Evolutionary conservation across 768 basidiomycete species (phyloP), one percentile per base, ranked within the genome.

Genomic region (Kwoniella bestiolae): DNA sequence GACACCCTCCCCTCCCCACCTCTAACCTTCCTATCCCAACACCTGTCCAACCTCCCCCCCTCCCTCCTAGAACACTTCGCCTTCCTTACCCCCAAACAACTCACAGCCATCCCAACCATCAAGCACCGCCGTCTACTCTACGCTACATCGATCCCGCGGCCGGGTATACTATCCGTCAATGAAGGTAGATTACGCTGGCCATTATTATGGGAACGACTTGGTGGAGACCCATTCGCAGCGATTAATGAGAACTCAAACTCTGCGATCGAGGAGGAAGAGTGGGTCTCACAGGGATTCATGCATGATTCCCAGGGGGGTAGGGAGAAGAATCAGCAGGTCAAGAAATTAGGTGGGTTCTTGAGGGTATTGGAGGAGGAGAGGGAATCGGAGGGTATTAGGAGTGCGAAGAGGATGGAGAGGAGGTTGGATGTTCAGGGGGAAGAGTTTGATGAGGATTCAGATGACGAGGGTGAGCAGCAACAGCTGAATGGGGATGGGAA

Each of bases 371-470:
- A 88, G 25, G 88, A 85, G 69, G 76, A 79, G 60, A 56, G 80
- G 46, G 74, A 79, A 63, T 68, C 63, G 50, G 86, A 84, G 70
- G 82, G 84, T n/a, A 77, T 83, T 28, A 83, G 85, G 28, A 84
- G 69, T 84, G 26, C 84, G 0, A 70, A 70, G 59, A 50, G 78
- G 46, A 65, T 47, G 23, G 76, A 79, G 58, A 60, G 77, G 51
- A 34, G 65, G 46, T 50, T 87, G 82, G 88, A 92, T 66, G 86
- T 85, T 12, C 92, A 91, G 14, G 82, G 94, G 65, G 87, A 89
- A 80, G 89, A 86, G 68, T 85, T 96, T 8, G 88, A 96, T 29
- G 94, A 91, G 44, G 74, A 76, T 55, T 70, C 72, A 8, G 79
- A 75, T 44, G 71, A 67, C 2, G 45, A 38, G 21, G 26, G 31